These are phyloP conservation scores for Magnaporthiopsis rhizophila DNA, from an alignment of 2,329 filamentous ascomycete species.

Conservation along the genomic window DNA sequence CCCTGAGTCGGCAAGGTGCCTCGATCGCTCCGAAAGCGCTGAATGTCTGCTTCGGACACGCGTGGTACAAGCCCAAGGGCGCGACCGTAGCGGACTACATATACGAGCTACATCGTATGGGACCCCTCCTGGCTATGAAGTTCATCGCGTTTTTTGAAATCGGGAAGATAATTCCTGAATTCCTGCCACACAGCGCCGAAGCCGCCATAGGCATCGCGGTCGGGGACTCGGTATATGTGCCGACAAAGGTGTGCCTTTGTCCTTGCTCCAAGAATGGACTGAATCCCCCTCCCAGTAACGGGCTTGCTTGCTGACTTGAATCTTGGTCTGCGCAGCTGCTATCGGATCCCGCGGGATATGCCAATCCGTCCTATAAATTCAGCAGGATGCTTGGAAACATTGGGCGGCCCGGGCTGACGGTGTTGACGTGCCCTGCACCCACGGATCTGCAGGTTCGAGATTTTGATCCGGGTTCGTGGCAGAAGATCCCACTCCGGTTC, in stretches of 20 bases:
- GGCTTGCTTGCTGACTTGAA: too few relatives aligned
- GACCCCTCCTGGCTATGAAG: neutral
- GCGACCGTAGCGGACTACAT: neutral
- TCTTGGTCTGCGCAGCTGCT: too few relatives aligned
- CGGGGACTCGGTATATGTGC: neutral
- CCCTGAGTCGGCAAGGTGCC: neutral
- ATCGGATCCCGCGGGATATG: neutral
- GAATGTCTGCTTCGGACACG: neutral
- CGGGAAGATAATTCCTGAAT: neutral
- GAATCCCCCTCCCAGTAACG: too few relatives aligned
- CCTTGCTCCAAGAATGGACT: neutral
- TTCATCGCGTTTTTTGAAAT: neutral
- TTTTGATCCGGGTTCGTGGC: neutral
- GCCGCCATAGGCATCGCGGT: neutral
- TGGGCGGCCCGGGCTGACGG: neutral
- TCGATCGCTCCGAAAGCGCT: neutral
- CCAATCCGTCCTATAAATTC: neutral
- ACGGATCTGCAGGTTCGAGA: neutral
- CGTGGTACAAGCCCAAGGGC: too few relatives aligned
- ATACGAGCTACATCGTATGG: neutral
- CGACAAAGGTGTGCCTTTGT: neutral
- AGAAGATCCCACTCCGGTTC: neutral
- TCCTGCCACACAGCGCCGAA: neutral
- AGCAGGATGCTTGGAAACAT: neutral
- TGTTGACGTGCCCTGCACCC: neutral